phyloP scores from a whole-genome alignment of 1,284 basidiomycete genomes.

The Uromyces viciae-fabae region DNA sequence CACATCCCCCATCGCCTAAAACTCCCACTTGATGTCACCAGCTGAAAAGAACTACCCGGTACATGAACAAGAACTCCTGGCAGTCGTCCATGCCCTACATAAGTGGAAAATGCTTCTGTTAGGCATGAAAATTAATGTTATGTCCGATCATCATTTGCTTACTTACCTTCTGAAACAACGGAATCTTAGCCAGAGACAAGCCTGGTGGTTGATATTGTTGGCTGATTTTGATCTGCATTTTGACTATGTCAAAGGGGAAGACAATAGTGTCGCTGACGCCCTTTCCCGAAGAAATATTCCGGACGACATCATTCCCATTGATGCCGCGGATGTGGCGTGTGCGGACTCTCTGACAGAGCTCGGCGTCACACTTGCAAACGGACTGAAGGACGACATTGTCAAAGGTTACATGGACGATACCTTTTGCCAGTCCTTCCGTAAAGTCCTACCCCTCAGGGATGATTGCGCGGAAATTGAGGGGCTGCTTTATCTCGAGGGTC shows the following conservation, averaged over 20 bases:
- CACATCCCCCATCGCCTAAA: not conserved
- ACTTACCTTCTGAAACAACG: slow-evolving; percentile 52
- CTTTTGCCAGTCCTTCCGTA: slow-evolving; percentile 51
- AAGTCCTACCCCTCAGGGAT: not conserved
- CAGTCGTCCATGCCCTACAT: not conserved
- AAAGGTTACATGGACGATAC: slow-evolving; percentile 52
- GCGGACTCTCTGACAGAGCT: not conserved
- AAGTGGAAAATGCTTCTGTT: not conserved
- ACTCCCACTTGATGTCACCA: not conserved
- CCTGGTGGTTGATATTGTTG: slow-evolving; percentile 56
- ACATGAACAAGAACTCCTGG: not conserved
- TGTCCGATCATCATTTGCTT: not conserved
- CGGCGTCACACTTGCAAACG: slow-evolving; percentile 16
- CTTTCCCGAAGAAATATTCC: slow-evolving; percentile 50
- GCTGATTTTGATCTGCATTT: slow-evolving; percentile 52
- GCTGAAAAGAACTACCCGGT: not conserved
- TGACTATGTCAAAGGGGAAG: slow-evolving; percentile 54
- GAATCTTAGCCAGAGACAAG: slow-evolving; percentile 55
- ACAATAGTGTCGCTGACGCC: slow-evolving; percentile 56
- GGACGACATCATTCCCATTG: not conserved
- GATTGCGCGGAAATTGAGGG: slow-evolving; percentile 35
- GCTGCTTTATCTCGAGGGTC: slow-evolving; percentile 53
- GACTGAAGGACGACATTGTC: slow-evolving; percentile 50
- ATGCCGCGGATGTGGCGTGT: not conserved
- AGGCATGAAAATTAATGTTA: not conserved